Percentiles rank a stretch among this genome's conserved stretches.
Conservation (phyloP, 805 yeast species). For the Sugiyamaella smithiae region DNA sequence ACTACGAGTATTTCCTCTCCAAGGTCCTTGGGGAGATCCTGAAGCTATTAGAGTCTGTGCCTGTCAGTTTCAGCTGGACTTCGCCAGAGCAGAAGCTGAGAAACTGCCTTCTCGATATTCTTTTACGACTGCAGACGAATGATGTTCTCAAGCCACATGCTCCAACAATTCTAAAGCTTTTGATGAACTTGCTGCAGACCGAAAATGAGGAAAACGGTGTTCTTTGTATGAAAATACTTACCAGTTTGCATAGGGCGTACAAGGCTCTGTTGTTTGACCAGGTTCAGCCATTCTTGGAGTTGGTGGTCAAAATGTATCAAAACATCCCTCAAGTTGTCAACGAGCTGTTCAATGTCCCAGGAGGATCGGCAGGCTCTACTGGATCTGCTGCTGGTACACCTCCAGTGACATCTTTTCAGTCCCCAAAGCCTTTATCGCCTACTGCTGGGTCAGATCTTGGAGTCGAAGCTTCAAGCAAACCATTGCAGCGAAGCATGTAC, state of each 20-base stretch:
- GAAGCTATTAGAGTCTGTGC: constrained; percentile 59
- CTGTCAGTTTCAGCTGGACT: constrained; percentile 63
- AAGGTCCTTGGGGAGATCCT: constrained; percentile 69
- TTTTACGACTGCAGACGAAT: constrained; percentile 78
- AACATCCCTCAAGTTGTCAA: constrained; percentile 74
- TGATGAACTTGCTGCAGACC: constrained; percentile 56
- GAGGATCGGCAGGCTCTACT: constrained; percentile 15
- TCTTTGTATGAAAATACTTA: constrained; percentile 80
- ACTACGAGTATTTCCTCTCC: constrained; percentile 72
- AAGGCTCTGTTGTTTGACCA: constrained; percentile 63
- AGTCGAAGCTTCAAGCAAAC: constrained; percentile 44
- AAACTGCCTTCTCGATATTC: constrained; percentile 68
- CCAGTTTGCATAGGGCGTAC: constrained; percentile 81
- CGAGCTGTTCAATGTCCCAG: constrained; percentile 50
- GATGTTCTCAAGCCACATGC: constrained; percentile 77
- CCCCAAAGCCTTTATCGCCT: constrained; percentile 45
- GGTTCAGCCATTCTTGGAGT: constrained; percentile 73
- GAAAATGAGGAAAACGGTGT: constrained; percentile 98
- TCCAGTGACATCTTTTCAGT: constrained; percentile 31
- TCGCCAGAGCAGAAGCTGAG: constrained; percentile 74
- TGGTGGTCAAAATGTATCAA: constrained; percentile 72
- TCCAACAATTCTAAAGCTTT: constrained; percentile 51
- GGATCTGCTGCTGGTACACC: constrained; percentile 24
- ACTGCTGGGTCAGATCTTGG: constrained; percentile 34
- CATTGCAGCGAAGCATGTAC: constrained; percentile 62